Percentiles rank a stretch among this genome's conserved stretches.
phyloP scores from a whole-genome alignment of 148 eudicot species.

The Pharnaceum exiguum region DNA sequence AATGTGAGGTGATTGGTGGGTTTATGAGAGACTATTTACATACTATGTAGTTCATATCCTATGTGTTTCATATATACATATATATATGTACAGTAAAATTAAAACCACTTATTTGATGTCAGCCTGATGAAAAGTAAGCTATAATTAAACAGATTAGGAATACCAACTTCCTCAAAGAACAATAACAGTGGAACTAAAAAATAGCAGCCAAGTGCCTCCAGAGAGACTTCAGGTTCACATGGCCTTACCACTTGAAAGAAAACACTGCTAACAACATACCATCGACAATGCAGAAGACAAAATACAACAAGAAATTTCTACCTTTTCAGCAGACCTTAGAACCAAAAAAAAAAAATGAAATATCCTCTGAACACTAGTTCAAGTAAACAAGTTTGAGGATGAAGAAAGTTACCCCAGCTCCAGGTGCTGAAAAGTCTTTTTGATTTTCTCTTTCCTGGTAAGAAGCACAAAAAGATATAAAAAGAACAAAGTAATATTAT shows the following conservation, averaged over 20 bases:
- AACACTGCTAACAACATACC: neutral
- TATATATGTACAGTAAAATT: neutral
- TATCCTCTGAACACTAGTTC: neutral
- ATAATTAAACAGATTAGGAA: neutral
- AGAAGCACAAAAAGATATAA: conserved; percentile 5
- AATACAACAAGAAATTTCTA: neutral
- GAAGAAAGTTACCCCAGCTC: conserved; percentile 72
- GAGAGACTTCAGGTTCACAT: neutral
- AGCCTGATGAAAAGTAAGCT: neutral
- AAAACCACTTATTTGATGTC: neutral
- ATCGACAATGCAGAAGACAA: neutral
- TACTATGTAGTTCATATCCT: neutral
- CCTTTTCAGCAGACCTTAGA: neutral
- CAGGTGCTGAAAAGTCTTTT: conserved; percentile 77
- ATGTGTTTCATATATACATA: neutral
- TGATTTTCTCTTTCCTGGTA: conserved; percentile 61
- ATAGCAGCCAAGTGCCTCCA: neutral
- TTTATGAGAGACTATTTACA: neutral
- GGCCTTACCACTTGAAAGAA: too few species aligned
- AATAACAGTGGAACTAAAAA: neutral
- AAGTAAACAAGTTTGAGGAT: neutral
- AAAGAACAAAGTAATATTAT: conserved; percentile 13
- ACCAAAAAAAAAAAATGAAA: neutral
- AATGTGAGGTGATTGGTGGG: neutral
- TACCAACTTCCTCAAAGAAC: neutral